Conservation (phyloP, 208 protist genomes). For the Leishmania lainsoni region DNA sequence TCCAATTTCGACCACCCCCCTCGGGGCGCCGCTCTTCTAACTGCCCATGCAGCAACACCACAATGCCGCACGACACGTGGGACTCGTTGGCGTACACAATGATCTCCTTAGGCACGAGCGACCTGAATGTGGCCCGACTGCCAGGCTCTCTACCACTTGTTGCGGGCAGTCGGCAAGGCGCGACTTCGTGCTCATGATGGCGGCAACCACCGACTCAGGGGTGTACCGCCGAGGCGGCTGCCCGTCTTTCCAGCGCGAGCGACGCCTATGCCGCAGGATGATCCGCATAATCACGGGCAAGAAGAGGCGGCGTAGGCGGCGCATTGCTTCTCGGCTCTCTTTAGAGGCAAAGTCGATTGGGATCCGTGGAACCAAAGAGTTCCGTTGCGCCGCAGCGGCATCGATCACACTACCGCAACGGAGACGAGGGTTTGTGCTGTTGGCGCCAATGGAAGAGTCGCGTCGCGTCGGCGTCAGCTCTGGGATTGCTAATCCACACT, state of each 20-base stretch:
- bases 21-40: constrained; percentile 49
- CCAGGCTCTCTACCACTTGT: constrained; percentile 57
- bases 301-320: constrained; percentile 51
- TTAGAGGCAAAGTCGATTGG: constrained; percentile 45
- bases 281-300: constrained; percentile 54
- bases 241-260: constrained; percentile 34
- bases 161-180: constrained; percentile 65
- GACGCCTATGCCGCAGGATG: constrained; percentile 46
- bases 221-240: constrained; percentile 66
- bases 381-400: constrained; percentile 30
- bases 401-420: constrained; percentile 45
- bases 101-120: constrained; percentile 53
- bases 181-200: constrained; percentile 57
- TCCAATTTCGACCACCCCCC: not conserved
- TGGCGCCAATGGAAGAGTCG: constrained; percentile 67
- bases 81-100: constrained; percentile 83
- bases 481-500: constrained; percentile 4
- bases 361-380: constrained; percentile 13
- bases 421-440: constrained; percentile 51
- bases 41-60: constrained; percentile 82
- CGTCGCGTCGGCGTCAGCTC: constrained; percentile 35
- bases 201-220: constrained; percentile 63
- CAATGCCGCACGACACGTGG: constrained; percentile 74
- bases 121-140: constrained; percentile 55
- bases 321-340: constrained; percentile 48